Conservation (phyloP, 169 alveolate genomes). For the Cyclospora cayetanensis region DNA sequence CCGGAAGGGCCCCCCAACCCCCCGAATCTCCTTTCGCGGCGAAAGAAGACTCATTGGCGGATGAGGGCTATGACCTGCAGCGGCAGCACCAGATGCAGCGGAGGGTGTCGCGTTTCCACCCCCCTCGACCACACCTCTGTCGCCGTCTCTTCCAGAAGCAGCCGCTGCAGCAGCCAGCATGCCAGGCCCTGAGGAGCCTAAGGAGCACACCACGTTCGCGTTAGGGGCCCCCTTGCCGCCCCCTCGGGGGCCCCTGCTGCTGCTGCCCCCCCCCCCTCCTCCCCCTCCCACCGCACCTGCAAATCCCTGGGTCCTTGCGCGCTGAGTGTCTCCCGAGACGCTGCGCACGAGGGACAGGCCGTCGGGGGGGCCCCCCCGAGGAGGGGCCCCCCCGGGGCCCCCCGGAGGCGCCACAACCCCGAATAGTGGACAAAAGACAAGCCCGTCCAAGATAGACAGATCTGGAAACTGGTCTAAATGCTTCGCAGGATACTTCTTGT, state of each 20-base stretch:
- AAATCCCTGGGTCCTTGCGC: no score
- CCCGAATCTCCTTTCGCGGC: no score
- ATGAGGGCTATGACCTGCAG: background rate
- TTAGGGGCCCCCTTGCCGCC: no score
- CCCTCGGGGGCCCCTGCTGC: no score
- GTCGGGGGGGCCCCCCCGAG: background rate
- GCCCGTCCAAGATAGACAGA: constrained; percentile 73
- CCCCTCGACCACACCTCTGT: background rate
- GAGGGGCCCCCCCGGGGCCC: background rate
- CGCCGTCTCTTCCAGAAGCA: no score
- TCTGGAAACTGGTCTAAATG: constrained; percentile 76
- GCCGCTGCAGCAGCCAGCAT: no score
- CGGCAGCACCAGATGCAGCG: background rate
- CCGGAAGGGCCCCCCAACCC: no score
- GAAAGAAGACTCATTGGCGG: background rate
- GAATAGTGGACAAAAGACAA: constrained; percentile 71
- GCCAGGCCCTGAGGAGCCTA: no score
- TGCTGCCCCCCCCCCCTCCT: no score
- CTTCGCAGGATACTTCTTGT: constrained; percentile 74
- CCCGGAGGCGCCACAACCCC: constrained; percentile 12
- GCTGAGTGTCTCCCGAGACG: constrained; percentile 4
- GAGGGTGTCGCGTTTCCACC: background rate
- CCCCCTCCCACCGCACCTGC: no score
- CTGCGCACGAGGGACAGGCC: constrained; percentile 5
- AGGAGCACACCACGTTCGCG: no score